Evolutionary conservation across 1,284 basidiomycete genomes (phyloP), one percentile per base, ranked within the genome.

Genomic region (Cronartium quercuum): DNA sequence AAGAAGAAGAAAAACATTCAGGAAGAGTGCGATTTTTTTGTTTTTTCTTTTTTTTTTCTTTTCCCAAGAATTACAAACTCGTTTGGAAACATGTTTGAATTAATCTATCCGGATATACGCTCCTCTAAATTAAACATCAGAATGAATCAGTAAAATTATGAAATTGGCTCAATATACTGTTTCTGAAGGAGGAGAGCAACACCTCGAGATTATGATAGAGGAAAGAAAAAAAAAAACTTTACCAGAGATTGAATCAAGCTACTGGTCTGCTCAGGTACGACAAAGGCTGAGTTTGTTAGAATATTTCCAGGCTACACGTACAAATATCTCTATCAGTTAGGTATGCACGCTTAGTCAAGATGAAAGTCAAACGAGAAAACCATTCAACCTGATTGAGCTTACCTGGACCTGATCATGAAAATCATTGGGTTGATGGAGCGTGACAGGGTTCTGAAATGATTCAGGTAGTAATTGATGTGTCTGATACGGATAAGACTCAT

Each of bases 221-320:
- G 51, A 34, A 66, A 15, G 0, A 7, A 51, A 13, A 66, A 35
- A 51, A 51, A 51, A 21, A 13, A 37, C 35, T 55, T 40, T 40
- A 68, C 66, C 47, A 68, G 41, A 40, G 42, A 37, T 58, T 68
- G 66, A 51, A 68, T 51, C 51, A 68, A 37, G 24, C 58, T 21
- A 3, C 51, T 57, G 6, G 66, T 68, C 38, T 57, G 34, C 18
- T 40, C 51, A 6, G 66, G 47, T 21, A 24, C 66, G 24, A 51
- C 47, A 1, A 51, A 57, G 21, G 66, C 29, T 57, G 51, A 42
- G 6, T 6, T 34, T 51, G n/a, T 4, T 68, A 57, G 57, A 24
- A 10, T 1, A 38, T 21, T 29, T 29, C 29, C 6, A 57, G 47
- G 37, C 34, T 40, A 21, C 37, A 37, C 4, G 51, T 44, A 9